Base-by-base conservation (phyloP, 768 basidiomycete species). In the Collybia sordida region DNA sequence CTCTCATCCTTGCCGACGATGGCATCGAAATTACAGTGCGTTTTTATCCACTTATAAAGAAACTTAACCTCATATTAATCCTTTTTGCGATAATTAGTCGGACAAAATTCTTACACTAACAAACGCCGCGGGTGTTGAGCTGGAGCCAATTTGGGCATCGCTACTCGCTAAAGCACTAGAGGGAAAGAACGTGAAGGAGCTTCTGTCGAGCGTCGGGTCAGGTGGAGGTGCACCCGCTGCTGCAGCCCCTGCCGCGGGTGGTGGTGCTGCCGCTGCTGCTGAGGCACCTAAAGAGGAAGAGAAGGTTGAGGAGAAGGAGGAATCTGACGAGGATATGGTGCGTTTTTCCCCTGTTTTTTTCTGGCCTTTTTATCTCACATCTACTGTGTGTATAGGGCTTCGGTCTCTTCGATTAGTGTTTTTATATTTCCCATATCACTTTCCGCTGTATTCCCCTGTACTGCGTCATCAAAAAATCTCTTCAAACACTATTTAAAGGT, bases 1-100 rank as follows among this genome's bases (percentile, higher is more conserved):
- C 93, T 60, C 89, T 99, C 65, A 98, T 98, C 75, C 93, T 98
- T 67, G 95, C 94, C 60, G 97, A 98, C 76, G 95, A 97, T 58
- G 88, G 87, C 62, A 75, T 96, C 65, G 96, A 98, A 80, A 98
- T 99, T 67, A 97, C 96, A 57, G 95, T 97, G 63, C 62, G 93
- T 83, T 25, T 22, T 18, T 41, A 23, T 39, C 14, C 19, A 17
- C n/a, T 31, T 1, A 14, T 39, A 11, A 4, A 36, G 14, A 7
- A 9, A 19, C 12, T n/a, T 15, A n/a, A 1, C 14, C 9, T 27
- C 9, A 11, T 31, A 31, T 11, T 31, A 14, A 31, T 14, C 3
- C 9, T 31, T 4, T 27, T 31, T 31, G 11, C 31, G 31, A 6
- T 38, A 7, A 42, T 1, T 62, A 98, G 95, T 69, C 93, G 52